phyloP scores from a whole-genome alignment of 2,329 filamentous ascomycete genomes.

The Cytospora leucostoma region DNA sequence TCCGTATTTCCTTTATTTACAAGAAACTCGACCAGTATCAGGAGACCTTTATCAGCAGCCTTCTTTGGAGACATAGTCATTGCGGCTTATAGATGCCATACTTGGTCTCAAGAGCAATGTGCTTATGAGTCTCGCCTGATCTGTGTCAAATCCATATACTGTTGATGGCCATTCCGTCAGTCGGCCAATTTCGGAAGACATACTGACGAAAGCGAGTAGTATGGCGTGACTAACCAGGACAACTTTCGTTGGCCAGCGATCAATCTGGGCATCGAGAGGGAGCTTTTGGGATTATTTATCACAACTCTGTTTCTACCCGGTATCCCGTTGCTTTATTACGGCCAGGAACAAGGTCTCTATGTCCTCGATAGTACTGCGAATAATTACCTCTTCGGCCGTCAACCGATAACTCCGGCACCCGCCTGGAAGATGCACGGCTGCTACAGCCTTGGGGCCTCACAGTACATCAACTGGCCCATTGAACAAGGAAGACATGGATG shows the following conservation, averaged over 20 bases:
- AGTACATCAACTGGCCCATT: slow-evolving; percentile 58
- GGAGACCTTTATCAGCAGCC: too few species aligned
- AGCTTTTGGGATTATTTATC: slow-evolving; percentile 59
- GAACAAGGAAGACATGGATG: slow-evolving; percentile 54
- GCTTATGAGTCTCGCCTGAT: neutral
- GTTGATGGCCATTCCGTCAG: neutral
- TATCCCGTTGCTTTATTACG: slow-evolving; percentile 61
- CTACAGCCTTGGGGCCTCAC: slow-evolving; percentile 54
- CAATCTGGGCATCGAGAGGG: slow-evolving; percentile 55
- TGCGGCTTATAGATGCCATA: too few species aligned
- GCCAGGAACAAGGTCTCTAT: slow-evolving; percentile 65
- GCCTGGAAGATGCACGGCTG: slow-evolving; percentile 67
- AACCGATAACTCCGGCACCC: slow-evolving; percentile 60
- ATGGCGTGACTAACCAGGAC: slow-evolving; percentile 59
- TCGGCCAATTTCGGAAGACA: too few species aligned
- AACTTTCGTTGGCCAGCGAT: slow-evolving; percentile 65
- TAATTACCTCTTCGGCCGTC: slow-evolving; percentile 65
- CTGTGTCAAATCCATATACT: neutral
- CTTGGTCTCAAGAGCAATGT: neutral
- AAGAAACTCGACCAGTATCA: too few species aligned
- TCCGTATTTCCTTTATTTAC: too few species aligned
- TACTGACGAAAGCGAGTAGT: neutral
- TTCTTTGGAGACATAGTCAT: too few species aligned
- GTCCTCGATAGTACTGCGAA: slow-evolving; percentile 60
- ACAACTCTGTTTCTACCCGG: slow-evolving; percentile 61